Percentiles rank a stretch among this genome's conserved stretches.
Evolutionary conservation across 257 asterid species (phyloP).

Genomic region (Buddleja alternifolia): DNA sequence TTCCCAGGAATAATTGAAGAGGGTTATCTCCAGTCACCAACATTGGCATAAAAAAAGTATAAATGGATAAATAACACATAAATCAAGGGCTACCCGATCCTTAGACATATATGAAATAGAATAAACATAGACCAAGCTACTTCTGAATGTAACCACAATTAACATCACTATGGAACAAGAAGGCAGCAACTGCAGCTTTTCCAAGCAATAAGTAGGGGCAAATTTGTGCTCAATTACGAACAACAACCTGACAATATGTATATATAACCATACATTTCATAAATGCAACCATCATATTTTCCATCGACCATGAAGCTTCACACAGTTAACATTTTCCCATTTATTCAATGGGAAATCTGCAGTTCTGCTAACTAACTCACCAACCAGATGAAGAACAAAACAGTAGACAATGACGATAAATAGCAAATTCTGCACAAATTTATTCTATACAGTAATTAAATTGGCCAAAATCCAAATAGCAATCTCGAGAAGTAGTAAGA

Average conservation of each 20-base stretch:
- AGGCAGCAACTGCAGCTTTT: slow-evolving; percentile 5
- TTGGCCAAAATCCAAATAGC: too few relatives aligned
- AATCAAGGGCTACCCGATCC: too few relatives aligned
- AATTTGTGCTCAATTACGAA: slow-evolving; percentile 13
- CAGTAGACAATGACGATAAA: neutral
- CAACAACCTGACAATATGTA: slow-evolving; percentile 17
- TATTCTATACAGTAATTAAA: too few relatives aligned
- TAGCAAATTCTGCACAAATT: too few relatives aligned
- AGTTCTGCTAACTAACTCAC: slow-evolving; percentile 19
- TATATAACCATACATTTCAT: slow-evolving; percentile 5
- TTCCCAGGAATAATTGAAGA: too few relatives aligned
- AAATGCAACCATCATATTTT: neutral
- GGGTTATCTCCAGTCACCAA: too few relatives aligned
- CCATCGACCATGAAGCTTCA: slow-evolving; percentile 14
- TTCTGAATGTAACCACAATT: too few relatives aligned
- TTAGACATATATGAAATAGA: too few relatives aligned
- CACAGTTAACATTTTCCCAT: neutral
- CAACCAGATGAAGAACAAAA: neutral
- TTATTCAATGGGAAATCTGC: neutral
- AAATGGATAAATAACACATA: too few relatives aligned
- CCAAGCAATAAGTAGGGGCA: neutral
- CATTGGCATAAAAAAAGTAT: too few relatives aligned
- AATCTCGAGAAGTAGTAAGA: too few relatives aligned
- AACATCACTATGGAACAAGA: neutral
- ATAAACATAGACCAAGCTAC: too few relatives aligned